Conservation (phyloP, 2,329 filamentous ascomycete species). For the Penicillium sp. region DNA sequence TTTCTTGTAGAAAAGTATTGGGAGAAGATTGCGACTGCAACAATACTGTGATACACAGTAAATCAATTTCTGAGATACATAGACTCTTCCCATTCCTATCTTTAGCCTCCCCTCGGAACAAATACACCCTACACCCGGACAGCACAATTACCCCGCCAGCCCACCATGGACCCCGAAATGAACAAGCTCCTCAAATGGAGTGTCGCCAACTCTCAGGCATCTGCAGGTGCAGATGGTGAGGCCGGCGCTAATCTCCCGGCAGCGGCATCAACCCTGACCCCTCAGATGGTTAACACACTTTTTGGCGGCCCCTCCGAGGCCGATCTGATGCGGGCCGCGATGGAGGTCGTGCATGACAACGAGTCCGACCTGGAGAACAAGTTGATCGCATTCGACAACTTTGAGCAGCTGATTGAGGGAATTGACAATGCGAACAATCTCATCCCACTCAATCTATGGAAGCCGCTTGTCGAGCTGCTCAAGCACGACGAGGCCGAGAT, state of each 20-base stretch:
- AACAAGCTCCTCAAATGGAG: constrained; percentile 80
- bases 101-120: background rate
- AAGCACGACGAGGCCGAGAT: constrained; percentile 67
- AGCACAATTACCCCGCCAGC: constrained; percentile 7
- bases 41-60: background rate
- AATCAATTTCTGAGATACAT: background rate
- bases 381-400: constrained; percentile 85
- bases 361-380: constrained; percentile 71
- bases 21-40: background rate
- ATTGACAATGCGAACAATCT: constrained; percentile 98
- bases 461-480: constrained; percentile 71
- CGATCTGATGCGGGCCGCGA: constrained; percentile 83
- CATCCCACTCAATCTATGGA: constrained; percentile 74
- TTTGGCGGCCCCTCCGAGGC: constrained; percentile 85
- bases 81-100: background rate
- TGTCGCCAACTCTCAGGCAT: constrained; percentile 58
- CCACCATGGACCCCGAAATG: constrained; percentile 60
- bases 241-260: constrained; percentile 36
- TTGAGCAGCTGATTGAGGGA: constrained; percentile 86
- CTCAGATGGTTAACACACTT: constrained; percentile 69
- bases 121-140: background rate
- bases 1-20: constrained; percentile 4
- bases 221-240: constrained; percentile 16
- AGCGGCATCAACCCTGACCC: constrained; percentile 53
- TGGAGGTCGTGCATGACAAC: constrained; percentile 69